phyloP scores from a whole-genome alignment of 2,329 filamentous ascomycete genomes.

The Ramularia endophylla region DNA sequence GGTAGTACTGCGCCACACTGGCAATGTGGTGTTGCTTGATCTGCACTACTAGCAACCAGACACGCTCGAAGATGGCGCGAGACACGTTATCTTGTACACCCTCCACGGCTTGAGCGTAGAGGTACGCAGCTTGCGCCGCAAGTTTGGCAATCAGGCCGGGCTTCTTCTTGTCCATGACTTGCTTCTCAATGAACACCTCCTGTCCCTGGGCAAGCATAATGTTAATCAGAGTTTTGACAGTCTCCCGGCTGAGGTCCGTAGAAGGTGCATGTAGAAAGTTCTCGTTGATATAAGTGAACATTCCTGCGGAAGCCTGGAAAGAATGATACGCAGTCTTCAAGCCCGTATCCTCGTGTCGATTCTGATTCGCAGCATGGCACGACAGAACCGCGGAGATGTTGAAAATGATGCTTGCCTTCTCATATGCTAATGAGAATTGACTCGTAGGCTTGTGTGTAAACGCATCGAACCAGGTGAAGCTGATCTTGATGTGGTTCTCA shows the following conservation, averaged over 20 bases:
- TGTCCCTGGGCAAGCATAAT: constrained; percentile 94
- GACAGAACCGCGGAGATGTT: constrained; percentile 97
- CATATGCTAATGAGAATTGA: constrained; percentile 93
- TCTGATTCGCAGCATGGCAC: constrained; percentile 89
- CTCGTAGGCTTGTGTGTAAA: constrained; percentile 98
- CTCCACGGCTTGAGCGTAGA: constrained; percentile 83
- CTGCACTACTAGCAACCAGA: constrained; percentile 80
- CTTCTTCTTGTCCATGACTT: constrained; percentile 89
- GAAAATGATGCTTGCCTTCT: constrained; percentile 99
- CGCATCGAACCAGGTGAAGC: constrained; percentile 99
- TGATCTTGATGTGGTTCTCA: constrained; percentile 98
- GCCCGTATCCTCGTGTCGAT: constrained; percentile 83
- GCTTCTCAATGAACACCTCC: constrained; percentile 96
- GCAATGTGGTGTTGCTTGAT: constrained; percentile 76
- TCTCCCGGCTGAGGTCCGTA: constrained; percentile 91
- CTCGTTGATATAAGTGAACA: constrained; percentile 99
- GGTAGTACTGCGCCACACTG: constrained; percentile 87
- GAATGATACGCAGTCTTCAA: constrained; percentile 97
- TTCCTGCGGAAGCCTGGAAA: constrained; percentile 95
- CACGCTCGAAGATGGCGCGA: constrained; percentile 87
- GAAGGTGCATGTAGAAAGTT: constrained; percentile 97
- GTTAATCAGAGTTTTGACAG: constrained; percentile 87
- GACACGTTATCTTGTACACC: constrained; percentile 89
- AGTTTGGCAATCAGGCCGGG: constrained; percentile 85
- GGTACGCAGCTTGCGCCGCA: constrained; percentile 79